phyloP scores from a whole-genome alignment of 2,329 filamentous ascomycete genomes.

The Cladophialophora chaetospira region DNA sequence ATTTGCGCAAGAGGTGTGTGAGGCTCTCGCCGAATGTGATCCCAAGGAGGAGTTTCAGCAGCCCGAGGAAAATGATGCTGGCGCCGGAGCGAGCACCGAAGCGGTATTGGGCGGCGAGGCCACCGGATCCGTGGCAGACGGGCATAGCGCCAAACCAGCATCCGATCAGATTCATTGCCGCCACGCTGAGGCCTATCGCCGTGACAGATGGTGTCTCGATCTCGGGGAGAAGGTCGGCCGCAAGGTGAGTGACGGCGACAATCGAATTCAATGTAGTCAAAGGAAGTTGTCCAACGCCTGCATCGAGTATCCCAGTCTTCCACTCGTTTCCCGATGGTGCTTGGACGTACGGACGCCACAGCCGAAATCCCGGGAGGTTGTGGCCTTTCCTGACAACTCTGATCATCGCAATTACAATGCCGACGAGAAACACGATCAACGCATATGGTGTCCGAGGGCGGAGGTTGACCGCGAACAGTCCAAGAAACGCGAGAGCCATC shows the following conservation, averaged over 20 bases:
- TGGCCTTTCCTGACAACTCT: conserved; percentile 30
- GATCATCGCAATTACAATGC: conserved; percentile 65
- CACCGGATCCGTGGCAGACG: conserved; percentile 88
- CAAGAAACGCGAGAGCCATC: conserved; percentile 71
- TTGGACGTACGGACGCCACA: conserved; percentile 62
- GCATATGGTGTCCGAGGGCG: conserved; percentile 75
- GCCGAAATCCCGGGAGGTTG: conserved; percentile 51
- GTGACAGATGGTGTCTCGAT: conserved; percentile 71
- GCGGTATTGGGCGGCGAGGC: conserved; percentile 84
- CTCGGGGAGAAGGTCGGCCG: conserved; percentile 73
- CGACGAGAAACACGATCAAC: conserved; percentile 68
- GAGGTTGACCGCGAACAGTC: conserved; percentile 68
- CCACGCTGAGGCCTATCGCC: conserved; percentile 77
- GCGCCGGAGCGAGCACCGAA: conserved; percentile 89
- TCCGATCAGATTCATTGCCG: conserved; percentile 77
- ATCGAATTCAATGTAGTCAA: conserved; percentile 92
- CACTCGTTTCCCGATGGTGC: conserved; percentile 53
- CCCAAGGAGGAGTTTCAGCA: conserved; percentile 73
- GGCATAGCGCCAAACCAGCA: conserved; percentile 97
- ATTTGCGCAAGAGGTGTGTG: conserved; percentile 68
- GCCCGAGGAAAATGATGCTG: conserved; percentile 76
- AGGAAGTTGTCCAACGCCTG: conserved; percentile 81
- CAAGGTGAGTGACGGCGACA: conserved; percentile 80
- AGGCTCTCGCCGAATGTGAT: conserved; percentile 73
- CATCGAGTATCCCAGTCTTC: conserved; percentile 61